Evolutionary conservation across 768 basidiomycete genomes (phyloP).

Genomic region (Rhodotorula toruloides): DNA sequence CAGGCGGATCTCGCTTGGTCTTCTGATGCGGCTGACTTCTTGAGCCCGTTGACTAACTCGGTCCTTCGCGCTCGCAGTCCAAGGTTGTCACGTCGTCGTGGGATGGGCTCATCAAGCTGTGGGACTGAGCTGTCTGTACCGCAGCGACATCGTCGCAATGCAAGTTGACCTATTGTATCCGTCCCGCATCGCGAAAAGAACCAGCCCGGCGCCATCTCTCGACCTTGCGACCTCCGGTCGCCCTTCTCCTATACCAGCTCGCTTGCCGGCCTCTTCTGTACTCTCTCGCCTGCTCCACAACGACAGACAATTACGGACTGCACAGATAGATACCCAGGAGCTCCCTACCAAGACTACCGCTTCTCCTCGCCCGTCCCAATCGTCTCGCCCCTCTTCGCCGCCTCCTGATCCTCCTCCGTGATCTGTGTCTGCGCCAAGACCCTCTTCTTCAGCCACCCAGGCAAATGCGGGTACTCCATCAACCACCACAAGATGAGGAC

Average conservation of each 20-base stretch:
- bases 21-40: not conserved
- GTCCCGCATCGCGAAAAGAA: too few relatives aligned
- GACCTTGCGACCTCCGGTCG: too few relatives aligned
- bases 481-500: not conserved
- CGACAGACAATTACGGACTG: too few relatives aligned
- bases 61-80: constrained; percentile 55
- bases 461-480: constrained; percentile 2
- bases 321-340: too few relatives aligned
- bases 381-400: not conserved
- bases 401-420: constrained; percentile 1
- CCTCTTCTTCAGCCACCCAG: constrained; percentile 3
- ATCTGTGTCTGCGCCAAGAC: constrained; percentile 19
- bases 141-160: too few relatives aligned
- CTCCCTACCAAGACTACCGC: too few relatives aligned
- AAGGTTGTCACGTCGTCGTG: constrained; percentile 95
- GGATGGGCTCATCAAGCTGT: constrained; percentile 97
- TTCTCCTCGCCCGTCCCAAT: not conserved
- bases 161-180: too few relatives aligned
- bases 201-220: too few relatives aligned
- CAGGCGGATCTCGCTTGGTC: not conserved
- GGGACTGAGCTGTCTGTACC: too few relatives aligned
- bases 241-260: too few relatives aligned
- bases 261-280: too few relatives aligned
- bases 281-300: too few relatives aligned
- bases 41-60: not conserved